A percentile compares a stretch with the other conserved stretches of the same genome.
Conservation (phyloP, 2,329 filamentous ascomycete genomes). For the Claviceps lovelessii region DNA sequence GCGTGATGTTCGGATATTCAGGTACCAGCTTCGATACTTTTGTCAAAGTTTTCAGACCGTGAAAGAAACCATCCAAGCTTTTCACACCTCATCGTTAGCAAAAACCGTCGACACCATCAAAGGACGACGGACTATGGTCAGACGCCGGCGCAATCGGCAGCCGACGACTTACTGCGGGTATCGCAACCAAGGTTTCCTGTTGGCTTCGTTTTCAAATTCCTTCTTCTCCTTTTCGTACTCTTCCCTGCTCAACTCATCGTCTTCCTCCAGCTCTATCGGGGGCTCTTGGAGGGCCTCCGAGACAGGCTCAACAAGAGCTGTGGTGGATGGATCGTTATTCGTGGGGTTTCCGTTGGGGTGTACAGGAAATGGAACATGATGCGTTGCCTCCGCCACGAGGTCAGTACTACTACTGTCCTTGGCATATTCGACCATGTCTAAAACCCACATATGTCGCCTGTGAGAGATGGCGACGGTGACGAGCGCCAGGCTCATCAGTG, state of each 20-base stretch:
- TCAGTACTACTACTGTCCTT: neutral
- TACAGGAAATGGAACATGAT: neutral
- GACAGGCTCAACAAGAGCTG: neutral
- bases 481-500: constrained; percentile 26
- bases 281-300: neutral
- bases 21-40: constrained; percentile 47
- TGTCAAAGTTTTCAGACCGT: constrained; percentile 60
- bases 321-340: neutral
- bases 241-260: constrained; percentile 12
- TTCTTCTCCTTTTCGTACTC: constrained; percentile 17
- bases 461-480: constrained; percentile 28
- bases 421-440: constrained; percentile 2
- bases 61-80: constrained; percentile 70
- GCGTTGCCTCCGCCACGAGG: neutral
- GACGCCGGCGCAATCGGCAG: neutral
- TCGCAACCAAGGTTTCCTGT: constrained; percentile 25
- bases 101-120: neutral
- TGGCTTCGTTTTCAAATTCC: constrained; percentile 16
- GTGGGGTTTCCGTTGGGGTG: neutral
- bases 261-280: constrained; percentile 12
- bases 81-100: neutral
- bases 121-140: neutral
- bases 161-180: constrained; percentile 22
- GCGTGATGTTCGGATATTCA: constrained; percentile 50
- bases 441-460: constrained; percentile 11